A percentile compares a stretch with the other conserved stretches of the same genome.
Conservation (phyloP, 2,329 filamentous ascomycete species). For the Harringtonia aguacate region DNA sequence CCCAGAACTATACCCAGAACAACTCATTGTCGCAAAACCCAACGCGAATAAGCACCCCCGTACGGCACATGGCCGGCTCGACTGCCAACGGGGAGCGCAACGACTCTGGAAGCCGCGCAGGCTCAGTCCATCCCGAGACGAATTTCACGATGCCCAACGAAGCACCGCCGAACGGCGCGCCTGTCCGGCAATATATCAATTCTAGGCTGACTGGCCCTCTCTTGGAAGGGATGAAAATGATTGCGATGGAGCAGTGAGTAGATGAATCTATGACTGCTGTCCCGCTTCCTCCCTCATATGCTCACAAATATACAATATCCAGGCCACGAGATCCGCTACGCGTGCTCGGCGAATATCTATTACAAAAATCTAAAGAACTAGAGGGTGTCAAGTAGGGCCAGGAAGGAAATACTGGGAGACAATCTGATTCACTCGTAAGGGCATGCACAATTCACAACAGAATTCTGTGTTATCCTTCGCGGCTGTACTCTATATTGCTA, state of each 20-base stretch:
- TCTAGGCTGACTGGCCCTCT: constrained; percentile 56
- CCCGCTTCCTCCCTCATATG: neutral
- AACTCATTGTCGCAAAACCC: constrained; percentile 29
- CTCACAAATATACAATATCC: neutral
- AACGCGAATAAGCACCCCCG: constrained; percentile 37
- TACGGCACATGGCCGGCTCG: constrained; percentile 17
- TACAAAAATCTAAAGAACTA: constrained; percentile 56
- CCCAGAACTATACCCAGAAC: neutral
- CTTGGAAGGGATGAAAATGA: constrained; percentile 63
- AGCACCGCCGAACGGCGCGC: constrained; percentile 54
- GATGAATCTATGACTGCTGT: too few relatives aligned
- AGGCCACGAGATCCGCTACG: constrained; percentile 60
- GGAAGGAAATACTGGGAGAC: too few relatives aligned
- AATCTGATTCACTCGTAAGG: too few relatives aligned
- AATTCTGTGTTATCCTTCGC: too few relatives aligned
- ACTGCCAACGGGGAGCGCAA: constrained; percentile 13
- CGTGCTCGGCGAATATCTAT: constrained; percentile 58
- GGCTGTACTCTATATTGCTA: too few relatives aligned
- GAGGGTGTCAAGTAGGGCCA: constrained; percentile 29
- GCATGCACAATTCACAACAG: too few relatives aligned
- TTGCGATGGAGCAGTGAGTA: constrained; percentile 61
- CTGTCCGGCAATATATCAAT: constrained; percentile 61
- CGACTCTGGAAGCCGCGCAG: constrained; percentile 36
- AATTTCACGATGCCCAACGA: constrained; percentile 46
- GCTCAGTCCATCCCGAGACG: constrained; percentile 43